Evolutionary conservation across 805 yeast genomes (phyloP).

Genomic region (Tetrapisispora arboricola): DNA sequence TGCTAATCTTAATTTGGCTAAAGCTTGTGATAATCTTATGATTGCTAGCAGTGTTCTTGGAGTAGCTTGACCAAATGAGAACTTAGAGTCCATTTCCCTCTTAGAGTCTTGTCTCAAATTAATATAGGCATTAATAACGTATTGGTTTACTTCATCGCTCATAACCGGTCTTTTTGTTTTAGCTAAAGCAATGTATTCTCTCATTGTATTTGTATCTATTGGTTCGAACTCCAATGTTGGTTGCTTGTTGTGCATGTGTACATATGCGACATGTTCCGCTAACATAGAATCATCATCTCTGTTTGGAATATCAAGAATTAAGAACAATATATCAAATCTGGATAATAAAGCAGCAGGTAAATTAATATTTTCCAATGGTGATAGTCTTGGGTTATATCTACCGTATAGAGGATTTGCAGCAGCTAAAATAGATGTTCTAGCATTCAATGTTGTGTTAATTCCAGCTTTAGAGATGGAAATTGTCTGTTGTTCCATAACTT

Average conservation of each 20-base stretch:
- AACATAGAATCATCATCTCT: slow-evolving; percentile 72
- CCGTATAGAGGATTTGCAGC: slow-evolving; percentile 99
- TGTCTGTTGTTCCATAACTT: slow-evolving; percentile 99
- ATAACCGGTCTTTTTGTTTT: slow-evolving; percentile 78
- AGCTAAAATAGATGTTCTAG: slow-evolving; percentile 88
- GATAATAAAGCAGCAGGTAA: slow-evolving; percentile 93
- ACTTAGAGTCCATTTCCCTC: slow-evolving; percentile 58
- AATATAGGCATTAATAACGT: slow-evolving; percentile 77
- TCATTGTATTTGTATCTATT: slow-evolving; percentile 63
- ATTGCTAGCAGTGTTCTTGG: slow-evolving; percentile 92
- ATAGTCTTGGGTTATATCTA: slow-evolving; percentile 77
- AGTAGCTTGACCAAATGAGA: slow-evolving; percentile 83
- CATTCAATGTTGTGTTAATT: slow-evolving; percentile 89
- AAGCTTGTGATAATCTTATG: slow-evolving; percentile 86
- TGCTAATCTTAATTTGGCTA: slow-evolving; percentile 80
- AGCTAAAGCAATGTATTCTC: slow-evolving; percentile 84
- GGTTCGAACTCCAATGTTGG: slow-evolving; percentile 73
- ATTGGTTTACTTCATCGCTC: slow-evolving; percentile 73
- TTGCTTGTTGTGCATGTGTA: slow-evolving; percentile 85
- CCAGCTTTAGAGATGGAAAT: slow-evolving; percentile 97
- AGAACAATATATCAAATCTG: slow-evolving; percentile 82
- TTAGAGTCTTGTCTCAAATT: slow-evolving; percentile 89
- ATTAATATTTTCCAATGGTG: slow-evolving; percentile 92
- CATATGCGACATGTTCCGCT: slow-evolving; percentile 91
- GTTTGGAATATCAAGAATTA: slow-evolving; percentile 76